Conservation (phyloP, 371 early-diverging fungal genomes). For the Mucor saturninus region DNA sequence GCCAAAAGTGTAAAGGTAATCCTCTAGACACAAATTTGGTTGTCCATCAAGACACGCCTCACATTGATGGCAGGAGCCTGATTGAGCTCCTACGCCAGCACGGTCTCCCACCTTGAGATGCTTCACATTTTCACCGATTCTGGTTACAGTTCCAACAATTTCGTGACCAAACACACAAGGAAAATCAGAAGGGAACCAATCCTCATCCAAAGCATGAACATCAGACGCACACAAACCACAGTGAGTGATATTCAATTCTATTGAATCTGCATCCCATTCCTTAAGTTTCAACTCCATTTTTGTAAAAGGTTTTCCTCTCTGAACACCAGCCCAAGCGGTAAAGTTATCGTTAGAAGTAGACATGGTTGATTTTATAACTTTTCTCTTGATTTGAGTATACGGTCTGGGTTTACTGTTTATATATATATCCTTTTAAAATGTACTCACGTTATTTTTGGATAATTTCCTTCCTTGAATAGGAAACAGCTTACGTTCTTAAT, state of each 20-base stretch:
- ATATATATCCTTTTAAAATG: not conserved
- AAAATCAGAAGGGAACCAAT: constrained; percentile 59
- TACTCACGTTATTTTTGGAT: too few relatives aligned
- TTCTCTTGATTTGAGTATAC: too few relatives aligned
- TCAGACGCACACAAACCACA: constrained; percentile 59
- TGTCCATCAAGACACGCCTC: constrained; percentile 25
- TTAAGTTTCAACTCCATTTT: constrained; percentile 31
- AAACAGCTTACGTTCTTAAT: not conserved
- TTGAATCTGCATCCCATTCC: constrained; percentile 45
- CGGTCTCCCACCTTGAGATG: constrained; percentile 60
- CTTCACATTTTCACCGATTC: constrained; percentile 48
- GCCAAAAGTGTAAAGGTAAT: constrained; percentile 31
- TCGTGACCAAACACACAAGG: constrained; percentile 66
- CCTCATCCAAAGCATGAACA: constrained; percentile 62
- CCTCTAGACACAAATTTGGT: constrained; percentile 31
- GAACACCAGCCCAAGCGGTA: not conserved
- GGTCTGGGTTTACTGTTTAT: not conserved
- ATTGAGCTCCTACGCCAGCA: constrained; percentile 34
- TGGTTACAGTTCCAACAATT: constrained; percentile 51
- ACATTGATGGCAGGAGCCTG: constrained; percentile 42
- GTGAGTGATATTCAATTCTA: constrained; percentile 54
- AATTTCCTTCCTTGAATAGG: not conserved
- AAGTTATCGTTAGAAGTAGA: not conserved
- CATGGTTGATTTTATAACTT: not conserved
- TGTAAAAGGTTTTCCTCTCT: constrained; percentile 18